Percentiles rank a stretch among this genome's conserved stretches.
Conservation (phyloP, 2,329 filamentous ascomycete genomes). For the Botrytis fragariae region DNA sequence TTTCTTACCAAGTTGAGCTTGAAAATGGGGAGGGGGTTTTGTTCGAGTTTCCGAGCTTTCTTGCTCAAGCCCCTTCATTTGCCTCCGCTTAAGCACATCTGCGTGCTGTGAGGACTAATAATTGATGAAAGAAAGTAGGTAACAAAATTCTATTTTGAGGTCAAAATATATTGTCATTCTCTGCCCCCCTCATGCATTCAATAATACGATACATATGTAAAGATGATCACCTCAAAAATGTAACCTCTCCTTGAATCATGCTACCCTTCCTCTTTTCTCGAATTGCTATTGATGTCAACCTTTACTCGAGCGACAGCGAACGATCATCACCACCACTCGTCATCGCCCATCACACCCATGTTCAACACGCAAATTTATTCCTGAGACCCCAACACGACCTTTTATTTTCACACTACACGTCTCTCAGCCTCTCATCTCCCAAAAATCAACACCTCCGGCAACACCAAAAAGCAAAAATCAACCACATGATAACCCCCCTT, state of each 20-base stretch:
- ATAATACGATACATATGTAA: background rate
- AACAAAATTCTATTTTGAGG: conserved; percentile 5
- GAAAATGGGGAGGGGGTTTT: background rate
- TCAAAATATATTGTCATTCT: background rate
- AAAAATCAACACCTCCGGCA: conserved; percentile 2
- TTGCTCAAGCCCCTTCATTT: conserved; percentile 19
- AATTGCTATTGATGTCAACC: background rate
- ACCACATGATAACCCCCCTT: background rate
- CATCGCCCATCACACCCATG: conserved; percentile 5
- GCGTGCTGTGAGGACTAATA: background rate
- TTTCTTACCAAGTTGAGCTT: background rate
- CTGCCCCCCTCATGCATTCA: background rate
- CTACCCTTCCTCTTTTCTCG: background rate
- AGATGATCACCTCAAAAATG: background rate
- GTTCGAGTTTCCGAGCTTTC: background rate
- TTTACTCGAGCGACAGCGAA: background rate
- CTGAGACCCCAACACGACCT: conserved; percentile 15
- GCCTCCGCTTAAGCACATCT: background rate
- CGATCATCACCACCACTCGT: background rate
- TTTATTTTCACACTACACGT: background rate
- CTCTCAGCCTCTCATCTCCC: background rate
- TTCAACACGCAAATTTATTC: background rate
- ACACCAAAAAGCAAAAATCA: background rate
- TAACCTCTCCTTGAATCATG: background rate
- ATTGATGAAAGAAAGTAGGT: background rate